A percentile compares a stretch with the other conserved stretches of the same genome.
Conservation (phyloP, 2,329 filamentous ascomycete genomes). For the Seiridium unicorne region DNA sequence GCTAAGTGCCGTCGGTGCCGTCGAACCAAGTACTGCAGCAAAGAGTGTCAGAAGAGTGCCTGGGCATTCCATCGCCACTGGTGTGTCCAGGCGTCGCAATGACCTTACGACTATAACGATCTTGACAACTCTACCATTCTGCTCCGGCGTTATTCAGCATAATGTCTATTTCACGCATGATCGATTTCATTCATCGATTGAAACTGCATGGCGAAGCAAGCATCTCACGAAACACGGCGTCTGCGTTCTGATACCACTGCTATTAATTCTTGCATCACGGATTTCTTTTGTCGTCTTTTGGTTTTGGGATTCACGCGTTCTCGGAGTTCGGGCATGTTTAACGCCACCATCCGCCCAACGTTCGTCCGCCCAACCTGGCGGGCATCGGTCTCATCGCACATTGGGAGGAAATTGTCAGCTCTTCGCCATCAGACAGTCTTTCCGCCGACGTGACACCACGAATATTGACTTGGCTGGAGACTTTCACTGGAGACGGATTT, state of each 20-base stretch:
- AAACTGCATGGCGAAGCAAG: conserved; percentile 35
- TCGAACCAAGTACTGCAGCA: conserved; percentile 98
- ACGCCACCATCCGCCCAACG: too few species aligned
- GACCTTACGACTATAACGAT: conserved; percentile 5
- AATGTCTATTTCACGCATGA: conserved; percentile 28
- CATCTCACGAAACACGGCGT: conserved; percentile 35
- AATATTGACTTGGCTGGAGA: too few species aligned
- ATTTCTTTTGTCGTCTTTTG: conserved; percentile 18
- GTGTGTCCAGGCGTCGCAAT: conserved; percentile 75
- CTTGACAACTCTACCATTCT: conserved; percentile 20
- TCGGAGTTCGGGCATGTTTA: neutral
- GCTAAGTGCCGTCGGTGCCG: conserved; percentile 96
- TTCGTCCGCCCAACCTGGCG: too few species aligned
- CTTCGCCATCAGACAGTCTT: neutral
- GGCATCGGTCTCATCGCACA: too few species aligned
- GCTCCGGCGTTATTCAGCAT: conserved; percentile 30
- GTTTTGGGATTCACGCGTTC: neutral
- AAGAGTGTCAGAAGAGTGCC: conserved; percentile 98
- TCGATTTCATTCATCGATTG: conserved; percentile 29
- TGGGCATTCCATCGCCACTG: conserved; percentile 99
- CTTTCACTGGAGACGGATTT: too few species aligned
- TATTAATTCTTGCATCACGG: conserved; percentile 31
- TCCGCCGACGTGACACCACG: too few species aligned
- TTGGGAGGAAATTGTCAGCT: neutral
- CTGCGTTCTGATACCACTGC: conserved; percentile 35